Conservation (phyloP, 176 grass and related monocot genomes). For the Musa itinerans region DNA sequence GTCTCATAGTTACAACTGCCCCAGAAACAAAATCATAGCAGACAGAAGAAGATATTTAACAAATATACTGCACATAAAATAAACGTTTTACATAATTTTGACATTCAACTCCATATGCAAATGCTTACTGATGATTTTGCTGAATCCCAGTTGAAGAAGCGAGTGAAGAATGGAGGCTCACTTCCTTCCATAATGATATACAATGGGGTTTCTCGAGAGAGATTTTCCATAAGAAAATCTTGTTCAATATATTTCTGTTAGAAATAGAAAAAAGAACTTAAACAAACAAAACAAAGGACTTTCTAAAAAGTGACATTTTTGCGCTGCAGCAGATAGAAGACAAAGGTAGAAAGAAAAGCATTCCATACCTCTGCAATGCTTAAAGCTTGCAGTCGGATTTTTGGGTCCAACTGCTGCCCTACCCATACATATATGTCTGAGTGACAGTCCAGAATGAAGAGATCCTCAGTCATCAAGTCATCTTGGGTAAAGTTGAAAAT, state of each 20-base stretch:
- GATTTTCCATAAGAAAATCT: constrained; percentile 89
- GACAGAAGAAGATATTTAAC: too few relatives aligned
- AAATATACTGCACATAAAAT: background rate
- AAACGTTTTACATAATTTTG: background rate
- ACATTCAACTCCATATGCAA: constrained; percentile 12
- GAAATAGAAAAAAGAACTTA: constrained; percentile 9
- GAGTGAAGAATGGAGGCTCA: constrained; percentile 80
- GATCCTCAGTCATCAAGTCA: constrained; percentile 95
- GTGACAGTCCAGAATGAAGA: constrained; percentile 88
- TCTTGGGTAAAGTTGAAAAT: constrained; percentile 97
- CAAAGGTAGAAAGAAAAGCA: background rate
- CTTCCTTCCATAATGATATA: constrained; percentile 88
- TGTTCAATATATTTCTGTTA: constrained; percentile 83
- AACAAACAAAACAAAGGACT: background rate
- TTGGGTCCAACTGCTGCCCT: constrained; percentile 71
- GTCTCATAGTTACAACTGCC: background rate
- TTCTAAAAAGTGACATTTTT: background rate
- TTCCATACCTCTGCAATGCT: constrained; percentile 75
- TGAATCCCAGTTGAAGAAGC: constrained; percentile 94
- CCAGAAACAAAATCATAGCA: too few relatives aligned
- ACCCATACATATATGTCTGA: constrained; percentile 77
- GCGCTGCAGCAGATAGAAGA: background rate
- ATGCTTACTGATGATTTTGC: constrained; percentile 84
- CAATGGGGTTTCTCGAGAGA: constrained; percentile 62
- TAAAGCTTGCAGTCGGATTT: constrained; percentile 66